Base-by-base conservation (phyloP, 257 asterid genomes). In the Echium plantagineum region DNA sequence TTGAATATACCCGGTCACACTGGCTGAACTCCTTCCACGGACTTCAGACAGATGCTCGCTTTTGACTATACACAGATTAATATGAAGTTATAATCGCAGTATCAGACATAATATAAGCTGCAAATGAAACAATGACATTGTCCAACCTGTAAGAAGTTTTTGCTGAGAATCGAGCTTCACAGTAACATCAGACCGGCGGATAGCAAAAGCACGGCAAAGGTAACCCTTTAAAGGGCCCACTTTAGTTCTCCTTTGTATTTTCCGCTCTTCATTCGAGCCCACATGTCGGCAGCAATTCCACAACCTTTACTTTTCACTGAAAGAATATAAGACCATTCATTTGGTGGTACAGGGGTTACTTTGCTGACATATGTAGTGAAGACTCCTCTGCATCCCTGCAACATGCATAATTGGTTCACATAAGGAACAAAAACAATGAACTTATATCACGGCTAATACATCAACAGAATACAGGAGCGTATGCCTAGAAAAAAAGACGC, bases 131-230 rank as follows among this genome's bases (percentile, higher is more conserved):
- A 32, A 51, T 66, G 38, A 24, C 35, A 46, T 4, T 62, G 64
- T 62, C 76, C 60, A 63, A 89, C 99, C 97, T 66, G 94, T 84
- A 56, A 93, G 83, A 74, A 89, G 81, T 72, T 75, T 89, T 60
- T 89, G 94, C 94, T 85, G 82, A 49, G 99, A 93, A 75, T 89
- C 99, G 70, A 93, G 84, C 83, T 84, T 89, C 69, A 93, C 99
- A 21, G 96, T 89, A 57, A 89, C 83, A 68, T 86, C 96, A 75
- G 96, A 73, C 58, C 94, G 88, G 15, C 96, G 94, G 60, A 93
- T 75, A 66, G 99, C 94, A 77, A 93, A 61, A 60, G 80, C 99
- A 62, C 95, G 86, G 65, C 99, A 89, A 59, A 77, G 87, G 69
- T 78, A 86, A 35, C 99, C 97, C 85, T 89, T 93, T 66, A 93